These are phyloP conservation scores for Cladosporium sp. DNA, from an alignment of 2,329 filamentous ascomycete species.

Conservation along the genomic window DNA sequence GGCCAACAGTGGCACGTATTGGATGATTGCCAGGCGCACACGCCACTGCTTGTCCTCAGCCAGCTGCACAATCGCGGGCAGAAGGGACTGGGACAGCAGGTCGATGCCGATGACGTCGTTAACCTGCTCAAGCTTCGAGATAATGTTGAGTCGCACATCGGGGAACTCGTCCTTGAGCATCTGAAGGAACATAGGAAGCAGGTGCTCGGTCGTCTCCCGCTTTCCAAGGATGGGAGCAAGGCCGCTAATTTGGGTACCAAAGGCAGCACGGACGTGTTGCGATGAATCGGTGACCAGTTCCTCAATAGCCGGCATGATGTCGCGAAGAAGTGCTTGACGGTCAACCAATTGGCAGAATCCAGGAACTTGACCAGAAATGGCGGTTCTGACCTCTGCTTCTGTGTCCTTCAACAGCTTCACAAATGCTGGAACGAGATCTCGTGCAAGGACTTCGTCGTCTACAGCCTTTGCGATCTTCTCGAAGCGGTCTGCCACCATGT, in stretches of 20 bases:
- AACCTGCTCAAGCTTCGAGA: conserved; percentile 97
- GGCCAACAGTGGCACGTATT: conserved; percentile 95
- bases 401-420: conserved; percentile 97
- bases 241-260: conserved; percentile 95
- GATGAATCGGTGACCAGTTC: conserved; percentile 93
- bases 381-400: conserved; percentile 94
- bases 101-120: conserved; percentile 99
- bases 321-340: conserved; percentile 79
- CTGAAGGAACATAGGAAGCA: conserved; percentile 96
- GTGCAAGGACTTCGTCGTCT: conserved; percentile 89
- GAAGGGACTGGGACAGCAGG: conserved; percentile 88
- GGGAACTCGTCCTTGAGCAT: conserved; percentile 99
- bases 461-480: conserved; percentile 99
- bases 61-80: conserved; percentile 94
- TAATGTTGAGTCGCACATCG: conserved; percentile 96
- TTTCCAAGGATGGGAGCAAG: conserved; percentile 96
- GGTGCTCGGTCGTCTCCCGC: conserved; percentile 96
- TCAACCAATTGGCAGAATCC: conserved; percentile 89
- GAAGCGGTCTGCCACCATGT: conserved; percentile 98
- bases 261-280: conserved; percentile 90
- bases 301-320: conserved; percentile 95
- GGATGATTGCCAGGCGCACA: conserved; percentile 94
- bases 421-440: conserved; percentile 93
- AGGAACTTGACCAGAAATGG: conserved; percentile 94
- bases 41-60: conserved; percentile 99